Evolutionary conservation across 1,284 basidiomycete genomes (phyloP).

Genomic region (Lignosus rhinocerotis): DNA sequence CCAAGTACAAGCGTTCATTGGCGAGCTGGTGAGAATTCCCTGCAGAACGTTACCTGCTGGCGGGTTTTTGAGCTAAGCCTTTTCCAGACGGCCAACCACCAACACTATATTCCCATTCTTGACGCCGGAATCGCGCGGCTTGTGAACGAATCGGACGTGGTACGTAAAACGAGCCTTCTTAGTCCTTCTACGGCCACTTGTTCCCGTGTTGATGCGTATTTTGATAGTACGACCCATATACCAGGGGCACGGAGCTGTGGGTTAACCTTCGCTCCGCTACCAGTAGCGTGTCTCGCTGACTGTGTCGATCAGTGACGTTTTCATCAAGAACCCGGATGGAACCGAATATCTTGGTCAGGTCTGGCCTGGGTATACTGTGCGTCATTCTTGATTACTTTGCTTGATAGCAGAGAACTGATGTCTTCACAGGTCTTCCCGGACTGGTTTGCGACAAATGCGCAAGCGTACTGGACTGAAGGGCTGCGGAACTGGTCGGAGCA

Average conservation of each 20-base stretch:
- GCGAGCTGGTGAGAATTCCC: slow-evolving; percentile 49
- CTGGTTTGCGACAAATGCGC: slow-evolving; percentile 65
- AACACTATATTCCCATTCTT: slow-evolving; percentile 42
- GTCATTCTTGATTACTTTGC: slow-evolving; percentile 9
- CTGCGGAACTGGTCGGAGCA: slow-evolving; percentile 55
- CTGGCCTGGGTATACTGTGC: slow-evolving; percentile 54
- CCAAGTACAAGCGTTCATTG: slow-evolving; percentile 63
- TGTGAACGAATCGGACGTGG: slow-evolving; percentile 40
- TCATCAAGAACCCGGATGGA: slow-evolving; percentile 67
- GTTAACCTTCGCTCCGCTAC: slow-evolving; percentile 9
- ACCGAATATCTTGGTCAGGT: slow-evolving; percentile 70
- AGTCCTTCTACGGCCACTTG: slow-evolving; percentile 4
- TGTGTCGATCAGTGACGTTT: slow-evolving; percentile 46
- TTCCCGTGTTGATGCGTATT: slow-evolving; percentile 16
- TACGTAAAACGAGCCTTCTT: slow-evolving; percentile 26
- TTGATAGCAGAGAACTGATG: not conserved
- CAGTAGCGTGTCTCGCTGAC: not conserved
- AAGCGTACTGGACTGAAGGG: slow-evolving; percentile 34
- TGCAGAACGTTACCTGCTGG: not conserved
- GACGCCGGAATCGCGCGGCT: slow-evolving; percentile 38
- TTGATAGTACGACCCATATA: slow-evolving; percentile 47
- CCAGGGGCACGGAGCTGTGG: slow-evolving; percentile 42
- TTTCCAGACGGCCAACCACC: slow-evolving; percentile 33
- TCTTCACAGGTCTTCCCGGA: slow-evolving; percentile 55
- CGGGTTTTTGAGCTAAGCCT: not conserved